Percentiles rank a stretch among this genome's conserved stretches.
Conservation (phyloP, 345 rosid species). For the Boechera retrofracta region DNA sequence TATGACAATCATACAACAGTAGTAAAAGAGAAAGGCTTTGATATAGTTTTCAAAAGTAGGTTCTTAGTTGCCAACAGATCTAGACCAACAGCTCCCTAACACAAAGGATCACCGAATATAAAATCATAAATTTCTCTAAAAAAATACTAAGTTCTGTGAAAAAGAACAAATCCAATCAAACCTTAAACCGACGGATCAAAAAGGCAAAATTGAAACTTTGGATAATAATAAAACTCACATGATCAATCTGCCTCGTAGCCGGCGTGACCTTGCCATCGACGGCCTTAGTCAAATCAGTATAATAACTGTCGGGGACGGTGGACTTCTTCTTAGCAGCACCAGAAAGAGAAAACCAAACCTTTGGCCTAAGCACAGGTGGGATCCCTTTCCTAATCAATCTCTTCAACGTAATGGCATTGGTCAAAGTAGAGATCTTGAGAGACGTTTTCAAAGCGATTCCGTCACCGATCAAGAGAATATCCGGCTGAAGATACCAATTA, state of each 20-base stretch:
- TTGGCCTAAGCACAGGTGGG: slow-evolving; percentile 94
- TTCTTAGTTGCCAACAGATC: slow-evolving; percentile 12
- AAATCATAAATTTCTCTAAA: neutral
- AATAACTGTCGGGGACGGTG: slow-evolving; percentile 96
- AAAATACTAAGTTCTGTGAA: neutral
- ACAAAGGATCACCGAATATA: neutral
- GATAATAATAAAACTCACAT: slow-evolving; percentile 58
- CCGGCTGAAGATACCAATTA: slow-evolving; percentile 95
- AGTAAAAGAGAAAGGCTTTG: neutral
- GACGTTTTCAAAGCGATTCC: slow-evolving; percentile 91
- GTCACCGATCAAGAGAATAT: slow-evolving; percentile 59
- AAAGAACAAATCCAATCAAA: slow-evolving; percentile 16
- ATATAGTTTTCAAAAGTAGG: neutral
- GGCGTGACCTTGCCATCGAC: slow-evolving; percentile 95
- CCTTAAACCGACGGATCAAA: neutral
- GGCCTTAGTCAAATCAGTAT: slow-evolving; percentile 80
- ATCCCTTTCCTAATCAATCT: slow-evolving; percentile 94
- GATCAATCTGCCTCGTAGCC: slow-evolving; percentile 97
- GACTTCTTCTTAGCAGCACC: slow-evolving; percentile 99
- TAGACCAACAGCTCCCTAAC: neutral
- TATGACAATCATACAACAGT: slow-evolving; percentile 25
- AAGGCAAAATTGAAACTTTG: neutral
- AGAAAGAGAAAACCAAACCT: slow-evolving; percentile 97
- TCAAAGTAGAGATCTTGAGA: slow-evolving; percentile 72
- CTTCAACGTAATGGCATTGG: slow-evolving; percentile 88